Conservation (phyloP, 1,284 basidiomycete genomes). For the Inonotus hispidus region DNA sequence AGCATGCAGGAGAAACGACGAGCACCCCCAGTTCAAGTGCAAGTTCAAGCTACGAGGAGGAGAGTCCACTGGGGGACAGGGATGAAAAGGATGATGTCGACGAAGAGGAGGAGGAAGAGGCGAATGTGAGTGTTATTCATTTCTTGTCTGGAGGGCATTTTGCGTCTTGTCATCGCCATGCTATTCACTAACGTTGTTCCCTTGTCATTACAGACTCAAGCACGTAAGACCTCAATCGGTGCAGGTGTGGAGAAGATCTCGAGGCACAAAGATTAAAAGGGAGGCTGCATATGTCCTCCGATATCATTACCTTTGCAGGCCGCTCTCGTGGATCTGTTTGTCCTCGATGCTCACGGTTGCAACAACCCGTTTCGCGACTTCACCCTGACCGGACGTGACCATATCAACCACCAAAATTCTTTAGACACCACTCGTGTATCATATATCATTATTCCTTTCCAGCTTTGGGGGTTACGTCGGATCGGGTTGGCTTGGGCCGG, state of each 20-base stretch:
- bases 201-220: conserved; percentile 31
- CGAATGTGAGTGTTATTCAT: conserved; percentile 26
- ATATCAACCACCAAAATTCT: neutral
- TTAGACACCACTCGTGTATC: neutral
- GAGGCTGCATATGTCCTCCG: neutral
- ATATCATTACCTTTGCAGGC: too few species aligned
- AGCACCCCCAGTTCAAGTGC: conserved; percentile 8
- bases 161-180: neutral
- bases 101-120: conserved; percentile 25
- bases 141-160: conserved; percentile 1
- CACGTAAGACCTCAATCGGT: conserved; percentile 40
- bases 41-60: conserved; percentile 9
- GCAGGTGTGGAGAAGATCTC: conserved; percentile 72
- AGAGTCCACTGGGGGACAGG: conserved; percentile 4
- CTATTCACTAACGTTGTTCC: conserved; percentile 25
- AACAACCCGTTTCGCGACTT: too few species aligned
- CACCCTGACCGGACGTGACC: neutral
- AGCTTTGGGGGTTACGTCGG: too few species aligned
- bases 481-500: too few species aligned
- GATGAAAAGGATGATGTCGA: conserved; percentile 22
- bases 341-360: too few species aligned
- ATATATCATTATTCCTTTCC: neutral
- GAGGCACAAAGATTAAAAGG: conserved; percentile 41
- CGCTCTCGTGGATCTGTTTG: too few species aligned
- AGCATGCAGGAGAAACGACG: neutral